Evolutionary conservation across 2,329 filamentous ascomycete species (phyloP), one percentile per base, ranked within the genome.

Genomic region (Orbilia javanica): DNA sequence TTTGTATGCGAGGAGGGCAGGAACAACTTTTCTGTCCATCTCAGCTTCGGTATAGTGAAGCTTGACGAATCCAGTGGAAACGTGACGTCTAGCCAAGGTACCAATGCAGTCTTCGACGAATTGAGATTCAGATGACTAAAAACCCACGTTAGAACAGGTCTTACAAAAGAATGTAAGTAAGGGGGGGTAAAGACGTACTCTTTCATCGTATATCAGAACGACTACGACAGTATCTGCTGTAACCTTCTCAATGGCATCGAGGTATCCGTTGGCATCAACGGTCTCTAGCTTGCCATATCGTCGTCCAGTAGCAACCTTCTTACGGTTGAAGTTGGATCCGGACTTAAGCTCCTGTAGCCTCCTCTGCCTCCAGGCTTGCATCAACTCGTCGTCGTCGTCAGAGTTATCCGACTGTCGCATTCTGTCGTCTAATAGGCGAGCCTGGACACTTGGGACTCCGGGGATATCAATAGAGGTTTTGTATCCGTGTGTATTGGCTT

Each of bases 161-260:
- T 15, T 29, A 69, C 83, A 81, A 83, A 53, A 55, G 46, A 31
- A 36, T n/a, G n/a, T n/a, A n/a, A 18, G 27, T 69, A 52, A 11
- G 57, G 29, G 4, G 29, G 39, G 39, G 60, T 39, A 42, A n/a
- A 22, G 10, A 20, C 90, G 83, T 88, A 97, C 94, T 87, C 92
- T 88, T 79, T 92, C 89, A 83, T 97, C 94, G 84, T 94, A 96
- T 80, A 99, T 94, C 85, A 95, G 96, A 29, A 99, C 96, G 1
- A 97, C 92, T 1, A 98, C 94, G 2, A 92, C 88, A 0, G 93
- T 95, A 55, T 95, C 92, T 57, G 90, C 85, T 44, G 90, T 87
- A 3, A 95, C 93, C 85, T 93, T 96, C 85, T 99, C 96, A 81
- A 98, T 93, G 69, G 95, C 94, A 84, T 98, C 94, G n/a, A 99